phyloP scores from a whole-genome alignment of 1,139 yeast genomes.

The Kluyveromyces marxianus region DNA sequence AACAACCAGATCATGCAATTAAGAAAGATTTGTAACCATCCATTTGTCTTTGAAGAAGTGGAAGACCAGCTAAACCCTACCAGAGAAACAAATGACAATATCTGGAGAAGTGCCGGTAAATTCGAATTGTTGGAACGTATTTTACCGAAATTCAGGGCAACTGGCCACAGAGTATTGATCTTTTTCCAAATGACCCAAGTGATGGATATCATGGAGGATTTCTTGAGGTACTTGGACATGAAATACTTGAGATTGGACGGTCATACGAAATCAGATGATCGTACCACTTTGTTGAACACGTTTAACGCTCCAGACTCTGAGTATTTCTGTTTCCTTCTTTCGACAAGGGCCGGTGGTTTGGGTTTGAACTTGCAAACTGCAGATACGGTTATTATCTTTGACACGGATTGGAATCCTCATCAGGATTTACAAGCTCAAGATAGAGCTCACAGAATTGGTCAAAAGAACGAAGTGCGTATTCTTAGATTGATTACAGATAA shows the following conservation, averaged over 20 bases:
- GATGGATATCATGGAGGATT: conserved; percentile 87
- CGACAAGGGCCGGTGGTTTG: conserved; percentile 87
- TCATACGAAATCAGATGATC: conserved; percentile 74
- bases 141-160: conserved; percentile 64
- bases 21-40: conserved; percentile 94
- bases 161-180: conserved; percentile 73
- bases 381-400: conserved; percentile 80
- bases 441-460: conserved; percentile 87
- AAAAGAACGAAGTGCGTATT: conserved; percentile 77
- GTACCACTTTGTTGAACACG: conserved; percentile 57
- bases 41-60: conserved; percentile 92
- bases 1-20: conserved; percentile 93
- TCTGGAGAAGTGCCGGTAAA: conserved; percentile 68
- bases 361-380: conserved; percentile 84
- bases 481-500: conserved; percentile 72
- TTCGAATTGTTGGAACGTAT: conserved; percentile 69
- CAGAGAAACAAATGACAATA: conserved; percentile 56
- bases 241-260: conserved; percentile 77
- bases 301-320: conserved; percentile 71
- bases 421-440: conserved; percentile 90
- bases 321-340: conserved; percentile 66
- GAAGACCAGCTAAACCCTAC: conserved; percentile 80
- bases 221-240: conserved; percentile 53
- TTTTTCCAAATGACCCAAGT: conserved; percentile 87
- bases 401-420: conserved; percentile 90